phyloP scores from a whole-genome alignment of 2,329 filamentous ascomycete species.

The Fusarium sp. region DNA sequence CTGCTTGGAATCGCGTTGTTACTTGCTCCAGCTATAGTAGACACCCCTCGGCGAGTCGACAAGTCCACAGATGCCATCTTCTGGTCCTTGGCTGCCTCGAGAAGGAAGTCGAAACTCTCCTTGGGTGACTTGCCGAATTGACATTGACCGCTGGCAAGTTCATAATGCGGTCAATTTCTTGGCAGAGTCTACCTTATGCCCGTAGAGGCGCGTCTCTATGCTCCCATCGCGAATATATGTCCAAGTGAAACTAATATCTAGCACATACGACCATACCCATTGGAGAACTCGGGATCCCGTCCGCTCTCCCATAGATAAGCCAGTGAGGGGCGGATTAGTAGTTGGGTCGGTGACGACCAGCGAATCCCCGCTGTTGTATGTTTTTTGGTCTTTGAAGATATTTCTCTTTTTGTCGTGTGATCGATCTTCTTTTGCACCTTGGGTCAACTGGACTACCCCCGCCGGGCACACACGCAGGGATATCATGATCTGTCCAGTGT shows the following conservation, averaged over 20 bases:
- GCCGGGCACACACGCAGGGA: too few relatives aligned
- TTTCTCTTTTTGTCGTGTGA: not conserved
- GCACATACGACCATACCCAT: not conserved
- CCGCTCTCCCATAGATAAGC: not conserved
- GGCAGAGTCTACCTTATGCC: not conserved
- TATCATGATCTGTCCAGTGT: not conserved
- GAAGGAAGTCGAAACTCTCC: not conserved
- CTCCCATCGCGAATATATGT: not conserved
- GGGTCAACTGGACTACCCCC: not conserved
- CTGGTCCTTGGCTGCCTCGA: not conserved
- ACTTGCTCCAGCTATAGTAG: not conserved
- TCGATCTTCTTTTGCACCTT: not conserved
- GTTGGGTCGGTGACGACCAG: not conserved
- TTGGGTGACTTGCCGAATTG: not conserved
- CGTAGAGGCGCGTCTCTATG: not conserved
- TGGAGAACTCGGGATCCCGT: not conserved
- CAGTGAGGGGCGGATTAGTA: not conserved
- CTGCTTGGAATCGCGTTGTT: not conserved
- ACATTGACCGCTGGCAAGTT: not conserved
- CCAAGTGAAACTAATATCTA: not conserved
- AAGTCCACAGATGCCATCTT: not conserved
- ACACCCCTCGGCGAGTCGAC: not conserved
- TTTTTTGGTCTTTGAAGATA: not conserved
- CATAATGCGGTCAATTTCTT: not conserved
- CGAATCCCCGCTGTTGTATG: not conserved